These are phyloP conservation scores for Dichotomopilus funicola DNA, from an alignment of 2,329 filamentous ascomycete species.

Conservation along the genomic window DNA sequence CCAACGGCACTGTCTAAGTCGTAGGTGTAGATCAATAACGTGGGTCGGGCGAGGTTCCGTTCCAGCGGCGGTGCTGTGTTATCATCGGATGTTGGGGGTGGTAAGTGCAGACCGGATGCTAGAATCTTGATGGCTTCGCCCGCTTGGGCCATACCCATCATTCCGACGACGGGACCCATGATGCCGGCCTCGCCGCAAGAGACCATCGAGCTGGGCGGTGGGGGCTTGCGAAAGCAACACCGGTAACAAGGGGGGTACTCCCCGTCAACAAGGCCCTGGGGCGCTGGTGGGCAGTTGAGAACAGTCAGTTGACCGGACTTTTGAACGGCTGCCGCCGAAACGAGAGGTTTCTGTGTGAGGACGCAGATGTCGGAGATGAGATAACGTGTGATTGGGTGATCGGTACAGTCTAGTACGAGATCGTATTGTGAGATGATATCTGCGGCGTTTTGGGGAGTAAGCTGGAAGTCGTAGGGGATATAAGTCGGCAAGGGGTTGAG, in stretches of 20 bases:
- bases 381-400: slow-evolving; percentile 86
- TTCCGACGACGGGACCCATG: slow-evolving; percentile 82
- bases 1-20: slow-evolving; percentile 28
- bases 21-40: slow-evolving; percentile 44
- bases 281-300: slow-evolving; percentile 69
- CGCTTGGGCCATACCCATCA: slow-evolving; percentile 89
- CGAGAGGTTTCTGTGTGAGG: slow-evolving; percentile 67
- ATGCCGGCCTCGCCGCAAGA: slow-evolving; percentile 92
- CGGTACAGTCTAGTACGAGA: slow-evolving; percentile 87
- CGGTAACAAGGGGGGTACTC: slow-evolving; percentile 81
- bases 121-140: slow-evolving; percentile 85
- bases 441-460: slow-evolving; percentile 63
- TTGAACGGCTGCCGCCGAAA: slow-evolving; percentile 83
- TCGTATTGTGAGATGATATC: slow-evolving; percentile 66
- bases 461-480: slow-evolving; percentile 53
- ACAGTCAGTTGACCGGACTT: slow-evolving; percentile 87
- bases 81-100: neutral
- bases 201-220: slow-evolving; percentile 72
- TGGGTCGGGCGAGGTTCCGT: slow-evolving; percentile 18
- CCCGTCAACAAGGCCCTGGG: slow-evolving; percentile 43
- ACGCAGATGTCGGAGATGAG: slow-evolving; percentile 88
- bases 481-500: slow-evolving; percentile 69
- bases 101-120: slow-evolving; percentile 31
- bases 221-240: slow-evolving; percentile 84
- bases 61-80: neutral